Evolutionary conservation across 148 eudicot genomes (phyloP), one percentile per base, ranked within the genome.

Genomic region (Rhododendron mucronatum): DNA sequence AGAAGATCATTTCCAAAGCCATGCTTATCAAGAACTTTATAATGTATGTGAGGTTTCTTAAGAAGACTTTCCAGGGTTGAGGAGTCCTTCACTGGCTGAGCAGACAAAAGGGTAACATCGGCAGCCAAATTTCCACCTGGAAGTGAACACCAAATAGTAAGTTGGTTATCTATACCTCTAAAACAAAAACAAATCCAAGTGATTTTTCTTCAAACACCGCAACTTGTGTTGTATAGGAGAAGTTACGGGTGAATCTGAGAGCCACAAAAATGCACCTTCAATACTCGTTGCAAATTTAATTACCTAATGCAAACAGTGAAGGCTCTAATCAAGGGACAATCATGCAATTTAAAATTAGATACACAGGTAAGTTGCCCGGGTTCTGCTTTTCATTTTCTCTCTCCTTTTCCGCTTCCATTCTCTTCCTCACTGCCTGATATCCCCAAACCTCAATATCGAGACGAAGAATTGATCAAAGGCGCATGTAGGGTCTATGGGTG

Each of bases 11-110:
- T 92, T 69, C 99, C 98, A 90, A 91, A 94, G 55, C 98, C 98
- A 91, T 97, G 96, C 89, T 94, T 95, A 84, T 97, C 99, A 89
- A 97, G 86, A 86, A 97, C 82, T 89, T 93, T 91, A 88, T 97
- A 97, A 80, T 89, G 91, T 78, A 97, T 86, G 82, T 95, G 98
- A 61, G 99, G 99, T 88, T 94, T 97, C 91, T 95, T 97, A 57
- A 97, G 98, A 88, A 97, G 91, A 88, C 92, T 89, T 86, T 95
- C 99, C 83, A 97, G 86, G 23, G 98, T 93, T 75, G 96, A 86
- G 26, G 90, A 90, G 39, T 91, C 94, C 90, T 90, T 95, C 80
- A 97, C 96, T 55, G 98, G 96, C 90, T 97, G 99, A 86, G 86
- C 80, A 82, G 99, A 95, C 81, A 95, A 85, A 45, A 84, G 84